Evolutionary conservation across 2,329 filamentous ascomycete species (phyloP).

Genomic region (Neofusicoccum sp.): DNA sequence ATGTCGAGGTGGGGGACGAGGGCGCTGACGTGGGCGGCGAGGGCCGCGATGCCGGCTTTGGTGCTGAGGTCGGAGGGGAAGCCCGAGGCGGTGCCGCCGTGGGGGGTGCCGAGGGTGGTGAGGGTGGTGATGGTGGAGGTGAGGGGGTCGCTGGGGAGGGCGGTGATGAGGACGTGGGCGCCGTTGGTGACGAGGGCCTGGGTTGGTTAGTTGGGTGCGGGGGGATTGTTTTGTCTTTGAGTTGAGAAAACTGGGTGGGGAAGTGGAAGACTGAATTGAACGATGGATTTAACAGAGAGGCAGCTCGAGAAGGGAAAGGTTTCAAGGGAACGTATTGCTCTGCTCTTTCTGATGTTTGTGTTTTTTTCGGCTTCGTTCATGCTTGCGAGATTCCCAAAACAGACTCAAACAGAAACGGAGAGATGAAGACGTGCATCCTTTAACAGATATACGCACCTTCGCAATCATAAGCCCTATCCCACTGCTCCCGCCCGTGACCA

Average conservation of each 20-base stretch:
- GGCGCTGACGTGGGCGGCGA: conserved; percentile 37
- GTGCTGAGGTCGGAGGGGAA: conserved; percentile 42
- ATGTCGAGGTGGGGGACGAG: conserved; percentile 50
- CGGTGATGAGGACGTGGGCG: conserved; percentile 21
- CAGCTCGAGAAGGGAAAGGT: too few species aligned
- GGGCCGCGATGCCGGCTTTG: conserved; percentile 44
- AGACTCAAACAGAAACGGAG: background rate
- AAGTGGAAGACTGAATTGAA: background rate
- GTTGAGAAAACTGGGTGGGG: background rate
- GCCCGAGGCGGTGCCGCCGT: background rate
- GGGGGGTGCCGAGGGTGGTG: background rate
- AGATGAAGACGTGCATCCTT: background rate
- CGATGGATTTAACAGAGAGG: too few species aligned
- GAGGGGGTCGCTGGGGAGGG: conserved; percentile 22
- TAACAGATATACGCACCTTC: conserved; percentile 9
- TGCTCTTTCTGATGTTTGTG: too few species aligned
- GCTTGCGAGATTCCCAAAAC: too few species aligned
- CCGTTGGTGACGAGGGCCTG: conserved; percentile 23
- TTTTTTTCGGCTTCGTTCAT: too few species aligned
- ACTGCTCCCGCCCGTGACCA: conserved; percentile 22
- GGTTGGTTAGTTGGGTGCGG: background rate
- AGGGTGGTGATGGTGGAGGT: background rate
- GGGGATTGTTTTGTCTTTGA: background rate
- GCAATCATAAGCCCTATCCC: conserved; percentile 23
- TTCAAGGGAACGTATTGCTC: too few species aligned